Base-by-base conservation (phyloP, 106 monocot genomes). In the Gastrodia elata region DNA sequence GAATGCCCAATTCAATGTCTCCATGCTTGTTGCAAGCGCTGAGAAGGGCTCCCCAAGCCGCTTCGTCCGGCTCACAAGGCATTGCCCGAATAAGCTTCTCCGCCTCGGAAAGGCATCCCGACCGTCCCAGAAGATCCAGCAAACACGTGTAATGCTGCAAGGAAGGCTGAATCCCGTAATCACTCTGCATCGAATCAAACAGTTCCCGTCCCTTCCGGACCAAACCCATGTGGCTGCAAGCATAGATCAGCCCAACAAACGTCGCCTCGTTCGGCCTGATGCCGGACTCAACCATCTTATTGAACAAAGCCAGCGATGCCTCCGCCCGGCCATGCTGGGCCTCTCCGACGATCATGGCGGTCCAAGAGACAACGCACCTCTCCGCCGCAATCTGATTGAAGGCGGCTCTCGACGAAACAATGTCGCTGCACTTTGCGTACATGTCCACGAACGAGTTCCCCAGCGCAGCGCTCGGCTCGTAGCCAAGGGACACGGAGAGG, bases 261-360 rank as follows among this genome's bases (percentile, higher is more conserved):
- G 97, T 97, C 43, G 84, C 90, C 75, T 86, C 90, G 55, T 97
- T 97, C 1, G 96, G 96, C 68, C 59, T 84, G 39, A 81, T 75
- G 49, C 85, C 79, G 0, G 57, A 75, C 26, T 22, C 25, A 64
- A 84, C 68, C 96, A 97, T 97, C 72, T 65, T 55, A 36, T 86
- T 77, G 37, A 85, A 97, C 15, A 97, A 68, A 27, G 11, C 56
- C 16, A 97, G 61, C 37, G 84, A 92, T 7, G 74, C 76, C 26
- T 78, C 56, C 2, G 92, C 86, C 26, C 79, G 65, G 2, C 92
- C 96, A 68, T 92, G 92, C 52, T 90, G 92, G n/a, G 92, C 96
- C 77, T 92, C 92, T 10, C 87, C 92, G 32, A 97, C 83, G 27
- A 93, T 83, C 92, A 97, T 93, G 1, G 97, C 90, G 4, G 97